Base-by-base conservation (phyloP, 192 early-diverging fungal species). In the Linnemannia schmuckeri region DNA sequence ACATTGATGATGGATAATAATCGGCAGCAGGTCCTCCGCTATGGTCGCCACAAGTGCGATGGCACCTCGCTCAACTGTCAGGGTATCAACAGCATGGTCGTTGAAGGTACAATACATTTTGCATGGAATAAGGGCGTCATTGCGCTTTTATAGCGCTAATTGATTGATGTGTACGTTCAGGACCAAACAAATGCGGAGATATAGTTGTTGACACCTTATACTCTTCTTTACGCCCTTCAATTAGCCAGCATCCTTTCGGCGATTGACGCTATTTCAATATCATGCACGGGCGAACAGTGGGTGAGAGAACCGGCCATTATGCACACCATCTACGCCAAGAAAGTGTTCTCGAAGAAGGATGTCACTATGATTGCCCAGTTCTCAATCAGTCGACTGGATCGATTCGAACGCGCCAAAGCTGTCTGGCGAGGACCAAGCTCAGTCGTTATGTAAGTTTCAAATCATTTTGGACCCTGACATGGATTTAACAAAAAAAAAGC, bases 401-500 rank as follows among this genome's bases (percentile, higher is more conserved):
- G 81, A 22, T 92, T 92, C 72, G 88, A 89, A 49, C 75, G 86
- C 20, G 90, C 87, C 2, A 79, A 89, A 24, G 70, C 68, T 22
- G 81, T 69, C 27, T 92, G 92, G 92, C 30, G 47, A n/a, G 92
- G 92, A 42, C 92, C 92, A 5, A 81, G 90, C 20, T 88, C 90
- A 6, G 75, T 83, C 27, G 87, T 89, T 6, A 90, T 92, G 92
- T 88, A 78, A 42, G 82, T 15, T n/a, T 10, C 17, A 30, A 20
- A 24, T 40, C 10, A 33, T 38, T 17, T 9, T 52, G 33, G 30
- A 33, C 27, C 12, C 13, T 27, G 27, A 33, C 61, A 33, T 15
- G 61, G 12, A 66, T 54, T 49, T 8, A 30, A 12, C 61, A 66
- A 15, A 33, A 33, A 66, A 66, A n/a, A 24, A 8, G 13, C 27